Conservation (phyloP, 2,329 filamentous ascomycete genomes). For the Juglanconis sp. region DNA sequence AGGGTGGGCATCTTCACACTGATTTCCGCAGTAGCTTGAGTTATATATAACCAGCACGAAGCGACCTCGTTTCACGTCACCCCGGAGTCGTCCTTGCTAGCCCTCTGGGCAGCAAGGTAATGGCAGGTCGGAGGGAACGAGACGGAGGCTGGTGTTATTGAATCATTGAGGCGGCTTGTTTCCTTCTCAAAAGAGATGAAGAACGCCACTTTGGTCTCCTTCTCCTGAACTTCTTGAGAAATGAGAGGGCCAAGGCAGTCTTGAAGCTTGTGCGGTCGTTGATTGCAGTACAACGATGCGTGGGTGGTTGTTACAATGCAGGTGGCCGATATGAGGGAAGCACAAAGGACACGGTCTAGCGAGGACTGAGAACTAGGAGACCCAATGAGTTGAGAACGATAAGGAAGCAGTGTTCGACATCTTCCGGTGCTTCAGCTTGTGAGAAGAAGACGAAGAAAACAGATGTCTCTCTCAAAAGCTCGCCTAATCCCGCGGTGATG, state of each 20-base stretch:
- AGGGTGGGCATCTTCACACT: slow-evolving; percentile 38
- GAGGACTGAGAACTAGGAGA: too few relatives aligned
- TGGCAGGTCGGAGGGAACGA: slow-evolving; percentile 24
- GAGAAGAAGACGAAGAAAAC: too few relatives aligned
- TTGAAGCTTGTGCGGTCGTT: neutral
- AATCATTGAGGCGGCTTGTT: slow-evolving; percentile 31
- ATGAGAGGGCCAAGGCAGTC: too few relatives aligned
- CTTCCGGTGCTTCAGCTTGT: too few relatives aligned
- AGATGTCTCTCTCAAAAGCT: too few relatives aligned
- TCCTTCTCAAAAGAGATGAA: slow-evolving; percentile 6
- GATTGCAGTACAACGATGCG: too few relatives aligned
- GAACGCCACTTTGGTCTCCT: slow-evolving; percentile 22
- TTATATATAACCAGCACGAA: neutral
- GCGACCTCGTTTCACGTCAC: slow-evolving; percentile 28
- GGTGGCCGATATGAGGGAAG: too few relatives aligned
- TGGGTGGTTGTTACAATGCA: too few relatives aligned
- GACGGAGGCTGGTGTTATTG: slow-evolving; percentile 39
- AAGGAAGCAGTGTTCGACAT: too few relatives aligned
- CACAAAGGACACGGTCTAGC: too few relatives aligned
- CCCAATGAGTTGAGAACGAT: too few relatives aligned
- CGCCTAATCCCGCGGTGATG: too few relatives aligned
- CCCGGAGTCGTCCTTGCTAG: slow-evolving; percentile 37
- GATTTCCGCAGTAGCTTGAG: neutral
- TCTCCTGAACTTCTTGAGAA: neutral
- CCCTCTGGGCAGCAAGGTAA: slow-evolving; percentile 28